phyloP scores from a whole-genome alignment of 1,284 basidiomycete genomes.

The Melampsora medusae region DNA sequence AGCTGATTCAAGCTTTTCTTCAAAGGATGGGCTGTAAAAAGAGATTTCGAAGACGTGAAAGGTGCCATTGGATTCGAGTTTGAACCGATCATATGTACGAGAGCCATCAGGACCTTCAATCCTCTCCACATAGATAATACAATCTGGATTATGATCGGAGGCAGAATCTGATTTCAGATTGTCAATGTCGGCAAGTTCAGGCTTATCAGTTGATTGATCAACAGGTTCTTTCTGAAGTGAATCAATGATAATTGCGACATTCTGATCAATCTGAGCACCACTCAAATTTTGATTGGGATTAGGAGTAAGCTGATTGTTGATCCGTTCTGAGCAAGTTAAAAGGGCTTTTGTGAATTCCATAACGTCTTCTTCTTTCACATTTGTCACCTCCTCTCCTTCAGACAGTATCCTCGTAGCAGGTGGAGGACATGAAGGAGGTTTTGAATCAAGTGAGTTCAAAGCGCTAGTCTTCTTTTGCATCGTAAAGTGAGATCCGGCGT shows the following conservation, averaged over 20 bases:
- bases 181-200: background rate
- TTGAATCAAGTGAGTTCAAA: no score
- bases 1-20: constrained; percentile 43
- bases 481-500: constrained; percentile 14
- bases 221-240: background rate
- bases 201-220: background rate
- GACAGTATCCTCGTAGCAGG: no score
- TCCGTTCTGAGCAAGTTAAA: constrained; percentile 29
- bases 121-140: constrained; percentile 21
- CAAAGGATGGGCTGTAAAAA: constrained; percentile 50
- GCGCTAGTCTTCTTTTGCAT: no score
- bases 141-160: background rate
- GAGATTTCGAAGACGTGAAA: constrained; percentile 60
- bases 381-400: background rate
- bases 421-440: background rate
- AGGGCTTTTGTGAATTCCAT: constrained; percentile 43
- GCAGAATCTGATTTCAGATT: constrained; percentile 1
- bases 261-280: constrained; percentile 18
- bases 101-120: constrained; percentile 21
- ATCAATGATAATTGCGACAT: constrained; percentile 8
- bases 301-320: constrained; percentile 12
- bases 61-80: constrained; percentile 56
- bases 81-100: constrained; percentile 54
- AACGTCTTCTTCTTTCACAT: constrained; percentile 21
- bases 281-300: background rate